Conservation (phyloP, 2,329 filamentous ascomycete genomes). For the Parascedosporium putredinis region DNA sequence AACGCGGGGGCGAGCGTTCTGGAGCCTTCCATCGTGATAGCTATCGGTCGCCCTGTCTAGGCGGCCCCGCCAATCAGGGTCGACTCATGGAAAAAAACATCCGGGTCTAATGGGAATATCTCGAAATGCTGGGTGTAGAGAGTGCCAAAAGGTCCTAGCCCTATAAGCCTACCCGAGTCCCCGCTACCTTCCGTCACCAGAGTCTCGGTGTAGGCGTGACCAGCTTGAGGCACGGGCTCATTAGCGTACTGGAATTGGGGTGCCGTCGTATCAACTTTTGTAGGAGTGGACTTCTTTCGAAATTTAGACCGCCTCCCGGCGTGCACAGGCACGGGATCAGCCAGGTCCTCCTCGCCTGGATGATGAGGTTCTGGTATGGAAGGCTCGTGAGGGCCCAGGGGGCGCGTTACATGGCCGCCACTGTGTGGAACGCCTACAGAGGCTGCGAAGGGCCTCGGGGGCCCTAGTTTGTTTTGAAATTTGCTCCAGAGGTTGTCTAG, state of each 20-base stretch:
- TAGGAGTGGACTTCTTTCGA: slow-evolving; percentile 34
- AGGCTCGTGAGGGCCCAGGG: neutral
- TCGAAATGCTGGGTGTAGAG: slow-evolving; percentile 54
- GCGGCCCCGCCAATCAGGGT: slow-evolving; percentile 46
- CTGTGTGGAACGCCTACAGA: neutral
- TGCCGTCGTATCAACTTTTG: slow-evolving; percentile 35
- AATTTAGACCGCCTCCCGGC: slow-evolving; percentile 18
- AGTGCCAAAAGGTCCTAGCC: slow-evolving; percentile 50
- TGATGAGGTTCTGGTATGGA: neutral
- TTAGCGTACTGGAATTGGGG: slow-evolving; percentile 43
- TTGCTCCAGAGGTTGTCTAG: slow-evolving; percentile 45
- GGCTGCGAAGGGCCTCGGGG: slow-evolving; percentile 9
- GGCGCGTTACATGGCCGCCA: neutral
- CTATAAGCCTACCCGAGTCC: slow-evolving; percentile 27
- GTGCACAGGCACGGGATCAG: neutral
- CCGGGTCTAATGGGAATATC: slow-evolving; percentile 44
- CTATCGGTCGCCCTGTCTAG: slow-evolving; percentile 28
- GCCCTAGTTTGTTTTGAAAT: slow-evolving; percentile 19
- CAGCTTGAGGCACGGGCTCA: slow-evolving; percentile 32
- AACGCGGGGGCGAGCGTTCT: slow-evolving; percentile 20
- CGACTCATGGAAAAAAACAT: slow-evolving; percentile 48
- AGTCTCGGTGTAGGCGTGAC: slow-evolving; percentile 9
- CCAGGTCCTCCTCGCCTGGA: neutral
- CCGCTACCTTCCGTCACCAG: neutral
- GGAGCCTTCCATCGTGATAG: slow-evolving; percentile 19